A percentile compares a stretch with the other conserved stretches of the same genome.
phyloP scores from a whole-genome alignment of 2,329 filamentous ascomycete species.

The Helotiales sp. region DNA sequence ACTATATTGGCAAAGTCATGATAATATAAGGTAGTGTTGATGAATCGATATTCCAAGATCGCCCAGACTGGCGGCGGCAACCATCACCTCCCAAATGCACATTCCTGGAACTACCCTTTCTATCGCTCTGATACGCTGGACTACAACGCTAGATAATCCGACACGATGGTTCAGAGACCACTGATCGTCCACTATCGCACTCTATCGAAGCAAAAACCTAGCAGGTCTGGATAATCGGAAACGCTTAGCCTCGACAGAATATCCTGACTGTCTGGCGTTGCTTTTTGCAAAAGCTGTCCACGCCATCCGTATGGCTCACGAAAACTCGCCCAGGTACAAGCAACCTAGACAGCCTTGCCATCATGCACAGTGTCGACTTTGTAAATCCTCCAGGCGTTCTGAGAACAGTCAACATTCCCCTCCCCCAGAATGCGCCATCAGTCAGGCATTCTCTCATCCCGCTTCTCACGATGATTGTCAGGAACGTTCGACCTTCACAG shows the following conservation, averaged over 20 bases:
- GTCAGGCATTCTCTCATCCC: neutral
- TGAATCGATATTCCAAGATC: neutral
- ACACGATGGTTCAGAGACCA: neutral
- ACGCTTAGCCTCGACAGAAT: neutral
- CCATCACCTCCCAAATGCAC: neutral
- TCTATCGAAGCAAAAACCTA: neutral
- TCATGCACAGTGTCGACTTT: neutral
- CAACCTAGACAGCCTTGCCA: neutral
- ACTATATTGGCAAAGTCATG: no score
- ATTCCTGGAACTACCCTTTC: no score
- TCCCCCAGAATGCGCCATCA: neutral
- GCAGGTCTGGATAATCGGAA: no score
- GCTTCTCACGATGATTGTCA: neutral
- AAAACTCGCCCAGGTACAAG: neutral
- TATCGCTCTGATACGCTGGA: neutral
- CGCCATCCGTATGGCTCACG: neutral
- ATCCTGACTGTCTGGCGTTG: neutral
- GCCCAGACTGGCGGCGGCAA: neutral
- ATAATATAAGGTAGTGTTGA: no score
- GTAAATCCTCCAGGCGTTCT: neutral
- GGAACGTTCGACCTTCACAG: no score
- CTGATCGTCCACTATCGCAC: neutral
- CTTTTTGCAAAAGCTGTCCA: neutral
- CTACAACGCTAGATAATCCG: neutral
- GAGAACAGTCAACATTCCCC: neutral